Base-by-base conservation (phyloP, 805 yeast species). In the Metschnikowia koreensis region DNA sequence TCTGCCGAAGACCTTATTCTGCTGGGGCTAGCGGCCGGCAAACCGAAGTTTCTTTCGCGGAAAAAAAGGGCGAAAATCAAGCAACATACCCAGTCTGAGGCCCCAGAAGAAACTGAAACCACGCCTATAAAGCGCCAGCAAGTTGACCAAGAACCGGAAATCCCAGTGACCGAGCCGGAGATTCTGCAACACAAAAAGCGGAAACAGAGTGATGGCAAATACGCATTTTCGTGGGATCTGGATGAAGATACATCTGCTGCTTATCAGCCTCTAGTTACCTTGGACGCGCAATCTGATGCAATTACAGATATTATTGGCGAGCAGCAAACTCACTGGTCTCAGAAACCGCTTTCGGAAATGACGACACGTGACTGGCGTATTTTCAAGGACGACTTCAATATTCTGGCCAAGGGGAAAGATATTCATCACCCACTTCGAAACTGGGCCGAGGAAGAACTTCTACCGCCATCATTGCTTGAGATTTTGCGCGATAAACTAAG, bases 321-420 rank as follows among this genome's bases (percentile, higher is more conserved):
- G 54, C 63, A 53, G 16, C 63, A 53, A 17, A 61, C 49, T 58
- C 84, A 77, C 50, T 94, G 98, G 98, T 69, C 82, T 0, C 76
- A 82, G 39, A 94, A 93, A 61, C 65, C 79, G 0, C 67, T 83
- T 1, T 66, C 67, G 0, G 76, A 80, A 39, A 91, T 93, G 98
- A 80, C 81, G 0, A 72, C 76, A 0, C 75, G 97, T 56, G 98
- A 94, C 66, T 93, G 98, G 98, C 76, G 97, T 51, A 85, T 90
- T 34, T 74, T 93, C 66, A 80, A 79, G 56, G 96, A 89, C 60
- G 97, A 92, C 58, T 88, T 73, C 64, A 80, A 80, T 57, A 89
- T 93, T 22, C 70, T 76, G 1, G 72, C 81, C 0, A 83, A 80
- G 57, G 81, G 81, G 7, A 56, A 54, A 4, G 63, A 66, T 38